Conservation (phyloP, 2,329 filamentous ascomycete genomes). For the Fusarium pininemorale region DNA sequence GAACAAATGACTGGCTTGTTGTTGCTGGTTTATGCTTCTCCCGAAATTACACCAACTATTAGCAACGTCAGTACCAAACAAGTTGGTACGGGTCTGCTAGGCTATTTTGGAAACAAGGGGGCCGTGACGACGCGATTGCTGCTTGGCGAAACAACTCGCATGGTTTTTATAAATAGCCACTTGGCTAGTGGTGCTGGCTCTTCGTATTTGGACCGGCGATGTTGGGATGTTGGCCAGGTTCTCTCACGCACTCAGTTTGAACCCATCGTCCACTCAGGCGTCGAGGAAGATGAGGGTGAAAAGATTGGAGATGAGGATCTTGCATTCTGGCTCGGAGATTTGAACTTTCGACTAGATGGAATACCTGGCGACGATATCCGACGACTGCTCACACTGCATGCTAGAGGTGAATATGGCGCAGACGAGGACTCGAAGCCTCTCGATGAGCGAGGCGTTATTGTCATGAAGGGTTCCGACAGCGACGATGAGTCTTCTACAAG, state of each 20-base stretch:
- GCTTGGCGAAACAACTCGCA: constrained; percentile 85
- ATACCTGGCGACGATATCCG: constrained; percentile 92
- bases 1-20: constrained; percentile 89
- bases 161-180: constrained; percentile 93
- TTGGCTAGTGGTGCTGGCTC: constrained; percentile 87
- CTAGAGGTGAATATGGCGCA: constrained; percentile 77
- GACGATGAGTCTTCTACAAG: constrained; percentile 55
- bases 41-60: constrained; percentile 76
- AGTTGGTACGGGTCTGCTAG: constrained; percentile 89
- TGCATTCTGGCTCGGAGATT: constrained; percentile 93
- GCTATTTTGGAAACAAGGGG: constrained; percentile 97
- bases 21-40: constrained; percentile 85
- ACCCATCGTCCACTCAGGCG: constrained; percentile 72
- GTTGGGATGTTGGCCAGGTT: constrained; percentile 90
- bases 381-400: constrained; percentile 82
- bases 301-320: constrained; percentile 91
- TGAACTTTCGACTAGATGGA: constrained; percentile 92
- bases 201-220: constrained; percentile 79
- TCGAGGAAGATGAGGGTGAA: constrained; percentile 71
- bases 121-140: constrained; percentile 84
- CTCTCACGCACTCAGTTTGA: constrained; percentile 79
- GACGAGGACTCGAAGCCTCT: constrained; percentile 52
- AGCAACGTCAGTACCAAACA: constrained; percentile 83
- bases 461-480: constrained; percentile 56
- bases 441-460: constrained; percentile 61